Evolutionary conservation across 345 rosid species (phyloP), one percentile per base, ranked within the genome.

Genomic region (Pistacia vera): DNA sequence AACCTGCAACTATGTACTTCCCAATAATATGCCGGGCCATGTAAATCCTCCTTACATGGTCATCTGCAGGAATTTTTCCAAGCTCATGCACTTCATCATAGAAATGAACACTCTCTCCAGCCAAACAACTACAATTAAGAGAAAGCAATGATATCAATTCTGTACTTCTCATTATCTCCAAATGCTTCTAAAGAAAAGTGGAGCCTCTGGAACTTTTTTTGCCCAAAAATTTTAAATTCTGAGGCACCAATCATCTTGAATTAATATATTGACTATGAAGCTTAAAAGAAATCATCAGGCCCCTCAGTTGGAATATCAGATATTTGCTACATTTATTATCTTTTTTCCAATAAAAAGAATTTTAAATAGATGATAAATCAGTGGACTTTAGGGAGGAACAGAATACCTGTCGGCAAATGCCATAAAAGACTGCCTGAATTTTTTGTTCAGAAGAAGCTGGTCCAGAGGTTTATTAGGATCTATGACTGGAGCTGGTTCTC

Each of bases 41-140:
- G 78, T 92, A 95, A 78, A 95, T 92, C 82, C 94, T 88, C 83
- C 95, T 86, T 54, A 85, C 80, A 16, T 88, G 75, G 78, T 92
- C 98, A 76, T 82, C 85, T 46, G 68, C 65, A 8, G 93, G 89
- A 77, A 95, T 90, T 87, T 92, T 95, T 18, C 85, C 82, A 83
- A 78, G 95, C 77, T 91, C 98, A 67, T 84, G 85, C 60, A 95
- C 95, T 81, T 95, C 97, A 33, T 87, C 92, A 64, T 86, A 91
- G 88, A 92, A 95, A 90, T 95, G 97, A 73, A 95, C 83, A 18
- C 92, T 90, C 88, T 92, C 97, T 74, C 97, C 97, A 49, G 98
- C 98, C 66, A 89, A 88, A 78, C 93, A 95, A 78, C 98, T 92
- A 85, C 74, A 73, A 79, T 70, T 57, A 76, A 78, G 69, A 77